Conservation (phyloP, 2,329 filamentous ascomycete genomes). For the Lasiodiplodia gonubiensis region DNA sequence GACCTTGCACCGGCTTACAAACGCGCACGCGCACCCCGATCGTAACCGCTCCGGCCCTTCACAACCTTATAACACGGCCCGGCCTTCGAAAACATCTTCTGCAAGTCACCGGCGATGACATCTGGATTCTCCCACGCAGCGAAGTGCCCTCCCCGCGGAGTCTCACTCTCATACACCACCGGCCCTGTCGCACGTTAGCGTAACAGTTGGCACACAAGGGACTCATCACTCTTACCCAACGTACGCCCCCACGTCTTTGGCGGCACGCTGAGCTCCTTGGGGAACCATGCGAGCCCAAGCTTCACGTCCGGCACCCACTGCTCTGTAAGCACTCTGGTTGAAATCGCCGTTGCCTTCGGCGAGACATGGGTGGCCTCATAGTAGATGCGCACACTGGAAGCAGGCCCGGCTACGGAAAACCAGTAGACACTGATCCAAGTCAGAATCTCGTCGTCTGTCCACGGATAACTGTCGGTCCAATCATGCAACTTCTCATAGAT, state of each 20-base stretch:
- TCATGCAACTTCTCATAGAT: slow-evolving; percentile 81
- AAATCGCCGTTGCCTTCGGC: slow-evolving; percentile 34
- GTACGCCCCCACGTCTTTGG: slow-evolving; percentile 64
- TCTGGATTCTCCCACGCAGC: slow-evolving; percentile 65
- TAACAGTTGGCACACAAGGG: background rate
- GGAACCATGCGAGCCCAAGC: slow-evolving; percentile 62
- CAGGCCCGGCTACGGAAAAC: slow-evolving; percentile 72
- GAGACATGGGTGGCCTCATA: slow-evolving; percentile 64
- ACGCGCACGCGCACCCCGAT: slow-evolving; percentile 5
- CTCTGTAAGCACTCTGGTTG: slow-evolving; percentile 43
- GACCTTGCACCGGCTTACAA: background rate
- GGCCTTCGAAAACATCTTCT: slow-evolving; percentile 54
- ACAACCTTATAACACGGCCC: slow-evolving; percentile 27
- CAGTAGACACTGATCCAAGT: slow-evolving; percentile 78
- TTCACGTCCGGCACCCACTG: slow-evolving; percentile 55
- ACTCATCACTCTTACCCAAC: slow-evolving; percentile 50
- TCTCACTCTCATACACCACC: slow-evolving; percentile 62
- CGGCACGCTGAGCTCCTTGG: slow-evolving; percentile 61
- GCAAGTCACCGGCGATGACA: slow-evolving; percentile 59
- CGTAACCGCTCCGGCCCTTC: slow-evolving; percentile 18
- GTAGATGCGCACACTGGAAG: slow-evolving; percentile 72
- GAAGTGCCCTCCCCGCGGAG: slow-evolving; percentile 65
- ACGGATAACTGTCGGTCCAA: slow-evolving; percentile 74
- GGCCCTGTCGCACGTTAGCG: slow-evolving; percentile 37
- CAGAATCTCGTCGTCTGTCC: slow-evolving; percentile 77